Base-by-base conservation (phyloP, 768 basidiomycete genomes). In the Obba rivulosa region DNA sequence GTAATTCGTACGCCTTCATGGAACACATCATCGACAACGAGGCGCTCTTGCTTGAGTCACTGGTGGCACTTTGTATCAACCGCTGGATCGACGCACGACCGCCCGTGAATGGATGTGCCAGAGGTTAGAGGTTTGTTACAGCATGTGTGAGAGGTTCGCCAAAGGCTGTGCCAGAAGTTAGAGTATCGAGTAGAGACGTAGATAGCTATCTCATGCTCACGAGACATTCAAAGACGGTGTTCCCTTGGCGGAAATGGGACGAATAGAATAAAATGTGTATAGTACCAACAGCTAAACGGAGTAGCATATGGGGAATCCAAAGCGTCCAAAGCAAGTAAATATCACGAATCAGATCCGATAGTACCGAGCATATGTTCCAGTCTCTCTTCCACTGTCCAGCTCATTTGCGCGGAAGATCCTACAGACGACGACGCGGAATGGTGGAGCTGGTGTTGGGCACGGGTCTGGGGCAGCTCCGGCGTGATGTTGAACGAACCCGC, bases 401-500 rank as follows among this genome's bases (percentile, higher is more conserved):
- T 72, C 47, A 72, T 67, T 45, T 85, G 81, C 52, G 76, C 67
- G 37, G 78, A 80, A 24, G 87, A 81, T 52, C 83, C 70, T 35
- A 72, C 43, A 17, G 85, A 86, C 35, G 79, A 81, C 22, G 85
- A 70, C 16, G 76, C 66, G 17, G 87, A 83, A 55, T 81, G 82
- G 44, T 45, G 54, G 45, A 57, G 21, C 17, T 17, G 37, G 28
- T 23, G 25, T 41, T 51, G 31, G 43, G n/a, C 70, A 69, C 66
- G 69, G 60, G 31, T 55, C 49, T 45, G 62, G 48, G 55, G 49
- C 48, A 55, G 57, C 55, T 71, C 65, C 11, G 81, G 77, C 34
- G 74, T 60, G 60, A 91, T 80, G 60, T 91, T 91, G 73, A 91
- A 90, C 34, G 88, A 85, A 40, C 87, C 90, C 36, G 87, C 74